These are phyloP conservation scores for Zygosaccharomyces lentus DNA, from an alignment of 805 yeast genomes.

Conservation along the genomic window DNA sequence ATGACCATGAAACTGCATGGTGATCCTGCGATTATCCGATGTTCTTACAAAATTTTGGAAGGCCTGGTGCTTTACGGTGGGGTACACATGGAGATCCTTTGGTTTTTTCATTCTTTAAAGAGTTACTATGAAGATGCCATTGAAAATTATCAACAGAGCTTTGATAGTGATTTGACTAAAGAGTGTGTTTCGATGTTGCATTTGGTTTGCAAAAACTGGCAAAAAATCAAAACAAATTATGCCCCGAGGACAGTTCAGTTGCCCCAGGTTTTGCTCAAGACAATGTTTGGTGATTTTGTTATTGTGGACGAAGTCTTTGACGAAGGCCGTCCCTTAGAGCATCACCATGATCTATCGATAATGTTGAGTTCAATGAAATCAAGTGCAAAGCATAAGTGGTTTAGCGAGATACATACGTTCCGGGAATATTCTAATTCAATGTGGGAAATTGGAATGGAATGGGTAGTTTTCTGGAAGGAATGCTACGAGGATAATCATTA, in stretches of 20 bases:
- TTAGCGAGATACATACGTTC: slow-evolving; percentile 2
- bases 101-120: slow-evolving; percentile 41
- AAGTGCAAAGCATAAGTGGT: slow-evolving; percentile 13
- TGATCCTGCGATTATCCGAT: slow-evolving; percentile 35
- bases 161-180: slow-evolving; percentile 5
- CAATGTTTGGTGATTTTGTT: slow-evolving; percentile 9
- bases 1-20: slow-evolving; percentile 33
- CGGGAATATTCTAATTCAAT: slow-evolving; percentile 2
- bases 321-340: slow-evolving; percentile 11
- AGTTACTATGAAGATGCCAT: slow-evolving; percentile 24
- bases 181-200: slow-evolving; percentile 13
- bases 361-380: slow-evolving; percentile 16
- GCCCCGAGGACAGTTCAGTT: slow-evolving; percentile 4
- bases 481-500: slow-evolving; percentile 15
- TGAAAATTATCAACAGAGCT: not conserved
- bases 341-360: slow-evolving; percentile 14
- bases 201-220: slow-evolving; percentile 13
- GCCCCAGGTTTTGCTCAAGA: slow-evolving; percentile 8
- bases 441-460: slow-evolving; percentile 14
- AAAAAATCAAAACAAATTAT: not conserved
- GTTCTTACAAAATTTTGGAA: slow-evolving; percentile 41
- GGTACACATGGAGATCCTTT: slow-evolving; percentile 39
- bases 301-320: slow-evolving; percentile 9
- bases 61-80: slow-evolving; percentile 45
- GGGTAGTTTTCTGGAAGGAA: slow-evolving; percentile 16